Percentiles rank a stretch among this genome's conserved stretches.
These are phyloP conservation scores for Trichophaea hybrida DNA, from an alignment of 2,329 filamentous ascomycete species.

Conservation along the genomic window DNA sequence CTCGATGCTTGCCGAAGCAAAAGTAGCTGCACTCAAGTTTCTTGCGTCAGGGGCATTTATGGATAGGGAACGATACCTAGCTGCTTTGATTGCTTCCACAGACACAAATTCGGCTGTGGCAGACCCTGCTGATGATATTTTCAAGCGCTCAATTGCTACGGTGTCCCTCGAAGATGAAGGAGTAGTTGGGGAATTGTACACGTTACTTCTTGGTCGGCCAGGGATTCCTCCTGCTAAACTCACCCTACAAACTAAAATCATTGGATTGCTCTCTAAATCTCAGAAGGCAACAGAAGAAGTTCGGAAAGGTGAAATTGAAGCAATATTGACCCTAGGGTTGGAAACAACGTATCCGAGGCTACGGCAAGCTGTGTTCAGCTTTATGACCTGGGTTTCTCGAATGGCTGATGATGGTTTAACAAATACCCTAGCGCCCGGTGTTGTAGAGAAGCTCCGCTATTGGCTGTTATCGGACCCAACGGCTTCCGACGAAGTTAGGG, in stretches of 20 bases:
- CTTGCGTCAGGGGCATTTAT: conserved; percentile 74
- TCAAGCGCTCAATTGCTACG: conserved; percentile 58
- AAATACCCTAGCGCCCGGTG: conserved; percentile 47
- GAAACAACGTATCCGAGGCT: conserved; percentile 58
- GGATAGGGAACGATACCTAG: conserved; percentile 68
- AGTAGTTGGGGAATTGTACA: conserved; percentile 53
- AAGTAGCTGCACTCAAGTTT: conserved; percentile 53
- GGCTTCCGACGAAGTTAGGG: conserved; percentile 45
- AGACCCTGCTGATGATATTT: conserved; percentile 71
- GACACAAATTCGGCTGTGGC: conserved; percentile 69
- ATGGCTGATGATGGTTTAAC: conserved; percentile 51
- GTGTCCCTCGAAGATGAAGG: conserved; percentile 55
- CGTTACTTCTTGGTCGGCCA: conserved; percentile 53
- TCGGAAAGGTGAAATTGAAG: conserved; percentile 28
- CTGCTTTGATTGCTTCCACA: conserved; percentile 68
- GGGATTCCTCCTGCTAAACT: conserved; percentile 41
- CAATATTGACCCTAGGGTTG: conserved; percentile 40
- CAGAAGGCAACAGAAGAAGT: conserved; percentile 37
- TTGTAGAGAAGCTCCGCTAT: conserved; percentile 53
- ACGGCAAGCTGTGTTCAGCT: conserved; percentile 67
- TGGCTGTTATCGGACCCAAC: conserved; percentile 37
- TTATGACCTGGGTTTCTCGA: conserved; percentile 72
- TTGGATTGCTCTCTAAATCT: conserved; percentile 64
- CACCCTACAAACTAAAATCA: conserved; percentile 61
- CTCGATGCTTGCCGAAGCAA: conserved; percentile 35